phyloP scores from a whole-genome alignment of 2,329 filamentous ascomycete species.

The Sporothrix brasiliensis region DNA sequence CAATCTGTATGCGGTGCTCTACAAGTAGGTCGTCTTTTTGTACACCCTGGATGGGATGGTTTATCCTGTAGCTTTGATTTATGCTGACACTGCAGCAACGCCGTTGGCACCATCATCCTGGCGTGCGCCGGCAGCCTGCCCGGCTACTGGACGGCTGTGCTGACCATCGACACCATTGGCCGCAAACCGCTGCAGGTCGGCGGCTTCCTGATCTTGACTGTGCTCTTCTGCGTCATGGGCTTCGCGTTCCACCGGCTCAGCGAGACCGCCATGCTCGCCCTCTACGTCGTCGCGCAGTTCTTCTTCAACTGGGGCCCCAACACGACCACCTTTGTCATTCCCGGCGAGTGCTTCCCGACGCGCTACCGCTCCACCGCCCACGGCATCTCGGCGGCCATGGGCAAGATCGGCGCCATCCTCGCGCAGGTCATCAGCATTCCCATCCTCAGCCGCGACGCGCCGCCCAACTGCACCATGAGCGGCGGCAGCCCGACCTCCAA shows the following conservation, averaged over 20 bases:
- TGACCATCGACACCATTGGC: conserved; percentile 73
- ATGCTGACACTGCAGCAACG: conserved; percentile 48
- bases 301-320: conserved; percentile 70
- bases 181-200: conserved; percentile 74
- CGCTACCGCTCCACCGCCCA: conserved; percentile 65
- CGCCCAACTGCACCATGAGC: conserved; percentile 51
- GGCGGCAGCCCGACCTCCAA: conserved; percentile 46
- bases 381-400: conserved; percentile 66
- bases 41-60: too few relatives aligned
- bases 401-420: conserved; percentile 69
- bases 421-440: conserved; percentile 68
- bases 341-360: conserved; percentile 67
- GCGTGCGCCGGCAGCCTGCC: conserved; percentile 77
- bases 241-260: conserved; percentile 58
- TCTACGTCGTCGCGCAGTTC: conserved; percentile 67
- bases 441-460: conserved; percentile 60
- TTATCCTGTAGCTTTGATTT: too few relatives aligned
- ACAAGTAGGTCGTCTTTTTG: conserved; percentile 50
- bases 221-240: conserved; percentile 65
- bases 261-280: conserved; percentile 55
- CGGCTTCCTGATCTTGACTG: conserved; percentile 63
- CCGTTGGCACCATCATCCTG: conserved; percentile 75
- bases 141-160: conserved; percentile 77
- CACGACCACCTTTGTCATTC: conserved; percentile 66
- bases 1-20: conserved; percentile 68